These are phyloP conservation scores for Arbutus unedo DNA, from an alignment of 148 eudicot species.

Conservation along the genomic window DNA sequence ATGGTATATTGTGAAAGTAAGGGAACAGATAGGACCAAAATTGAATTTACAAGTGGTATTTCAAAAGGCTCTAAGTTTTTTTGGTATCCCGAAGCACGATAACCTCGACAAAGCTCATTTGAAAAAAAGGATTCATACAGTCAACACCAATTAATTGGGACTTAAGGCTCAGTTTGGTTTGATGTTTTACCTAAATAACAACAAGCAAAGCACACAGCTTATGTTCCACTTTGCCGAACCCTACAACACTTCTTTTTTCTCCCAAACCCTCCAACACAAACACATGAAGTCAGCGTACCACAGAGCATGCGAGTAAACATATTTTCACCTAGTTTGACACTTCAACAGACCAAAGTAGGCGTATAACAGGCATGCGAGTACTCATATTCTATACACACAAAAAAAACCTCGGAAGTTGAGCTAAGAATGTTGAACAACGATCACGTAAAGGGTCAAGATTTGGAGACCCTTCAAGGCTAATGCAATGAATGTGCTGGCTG, in stretches of 20 bases:
- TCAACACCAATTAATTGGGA: too few species aligned
- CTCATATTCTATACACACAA: background rate
- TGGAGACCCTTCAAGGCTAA: slow-evolving; percentile 54
- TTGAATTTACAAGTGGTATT: too few species aligned
- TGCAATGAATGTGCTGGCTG: slow-evolving; percentile 58
- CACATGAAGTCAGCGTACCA: background rate
- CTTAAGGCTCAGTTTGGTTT: too few species aligned
- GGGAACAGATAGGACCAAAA: too few species aligned
- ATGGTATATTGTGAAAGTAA: too few species aligned
- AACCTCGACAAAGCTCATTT: too few species aligned
- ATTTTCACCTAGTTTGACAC: background rate
- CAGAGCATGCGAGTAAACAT: background rate
- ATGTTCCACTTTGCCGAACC: background rate
- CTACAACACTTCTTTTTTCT: background rate
- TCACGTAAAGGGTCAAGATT: slow-evolving; percentile 50
- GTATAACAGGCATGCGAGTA: background rate
- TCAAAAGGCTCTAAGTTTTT: too few species aligned
- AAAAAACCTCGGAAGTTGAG: slow-evolving; percentile 56
- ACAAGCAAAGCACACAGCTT: too few species aligned
- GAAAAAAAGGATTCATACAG: too few species aligned
- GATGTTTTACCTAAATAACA: too few species aligned
- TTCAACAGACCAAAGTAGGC: background rate
- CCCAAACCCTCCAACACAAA: background rate
- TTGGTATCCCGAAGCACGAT: too few species aligned
- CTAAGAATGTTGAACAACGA: slow-evolving; percentile 64